Conservation (phyloP, 2,329 filamentous ascomycete genomes). For the Cryphonectria parasitica region DNA sequence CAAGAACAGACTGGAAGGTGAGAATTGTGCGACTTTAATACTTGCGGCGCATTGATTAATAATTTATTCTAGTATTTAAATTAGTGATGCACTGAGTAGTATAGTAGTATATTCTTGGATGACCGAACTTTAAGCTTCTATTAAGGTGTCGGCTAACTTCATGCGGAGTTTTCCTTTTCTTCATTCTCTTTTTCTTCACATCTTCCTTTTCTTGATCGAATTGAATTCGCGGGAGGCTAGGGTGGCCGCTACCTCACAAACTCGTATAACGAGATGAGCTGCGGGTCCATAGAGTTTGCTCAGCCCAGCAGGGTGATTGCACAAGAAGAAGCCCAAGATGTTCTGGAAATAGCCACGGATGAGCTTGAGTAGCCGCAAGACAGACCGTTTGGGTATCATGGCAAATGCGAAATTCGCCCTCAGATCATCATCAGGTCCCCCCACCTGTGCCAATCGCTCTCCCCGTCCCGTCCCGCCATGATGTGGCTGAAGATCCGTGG, state of each 20-base stretch:
- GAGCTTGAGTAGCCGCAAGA: neutral
- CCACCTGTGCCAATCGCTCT: neutral
- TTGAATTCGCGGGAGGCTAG: neutral
- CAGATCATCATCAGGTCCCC: neutral
- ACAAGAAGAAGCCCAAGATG: neutral
- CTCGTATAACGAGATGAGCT: constrained; percentile 2
- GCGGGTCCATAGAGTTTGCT: neutral
- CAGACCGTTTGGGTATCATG: neutral
- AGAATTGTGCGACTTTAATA: neutral
- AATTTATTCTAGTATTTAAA: neutral
- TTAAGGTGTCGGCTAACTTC: neutral
- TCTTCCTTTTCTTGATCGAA: neutral
- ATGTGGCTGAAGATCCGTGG: neutral
- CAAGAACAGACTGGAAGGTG: neutral
- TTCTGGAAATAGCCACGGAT: neutral
- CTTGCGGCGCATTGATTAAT: neutral
- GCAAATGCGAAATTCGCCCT: no score
- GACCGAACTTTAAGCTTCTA: neutral
- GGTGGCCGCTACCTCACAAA: neutral
- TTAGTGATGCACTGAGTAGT: neutral
- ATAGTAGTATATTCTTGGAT: no score
- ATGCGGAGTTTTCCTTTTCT: neutral
- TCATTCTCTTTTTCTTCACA: neutral
- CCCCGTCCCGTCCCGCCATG: neutral
- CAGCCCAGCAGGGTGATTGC: neutral